Conservation (phyloP, 1,139 yeast genomes). For the Kluyveromyces sp. region DNA sequence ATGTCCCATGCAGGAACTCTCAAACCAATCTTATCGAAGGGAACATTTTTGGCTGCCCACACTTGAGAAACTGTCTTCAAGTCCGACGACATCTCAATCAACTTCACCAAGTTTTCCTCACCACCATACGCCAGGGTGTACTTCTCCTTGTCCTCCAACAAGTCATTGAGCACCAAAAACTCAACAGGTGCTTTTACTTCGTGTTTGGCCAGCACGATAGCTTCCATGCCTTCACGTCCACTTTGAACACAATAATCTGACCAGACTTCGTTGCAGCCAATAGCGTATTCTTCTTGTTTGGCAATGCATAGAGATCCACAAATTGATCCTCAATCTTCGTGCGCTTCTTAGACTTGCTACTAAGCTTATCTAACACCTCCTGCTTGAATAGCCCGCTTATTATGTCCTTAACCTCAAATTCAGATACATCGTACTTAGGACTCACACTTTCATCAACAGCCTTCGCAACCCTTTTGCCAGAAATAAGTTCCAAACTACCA, state of each 20-base stretch:
- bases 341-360: slow-evolving; percentile 22
- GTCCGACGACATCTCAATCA: slow-evolving; percentile 36
- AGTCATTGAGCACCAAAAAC: slow-evolving; percentile 42
- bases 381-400: slow-evolving; percentile 18
- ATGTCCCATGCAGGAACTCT: slow-evolving; percentile 58
- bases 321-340: slow-evolving; percentile 23
- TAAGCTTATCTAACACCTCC: slow-evolving; percentile 16
- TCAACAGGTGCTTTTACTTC: slow-evolving; percentile 35
- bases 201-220: slow-evolving; percentile 12
- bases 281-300: slow-evolving; percentile 15
- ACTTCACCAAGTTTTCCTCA: slow-evolving; percentile 56
- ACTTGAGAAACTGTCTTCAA: slow-evolving; percentile 28
- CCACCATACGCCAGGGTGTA: slow-evolving; percentile 62
- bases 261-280: slow-evolving; percentile 43
- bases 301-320: slow-evolving; percentile 18
- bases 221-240: slow-evolving; percentile 12
- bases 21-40: slow-evolving; percentile 56
- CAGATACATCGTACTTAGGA: slow-evolving; percentile 14
- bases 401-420: slow-evolving; percentile 11
- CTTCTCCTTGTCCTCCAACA: slow-evolving; percentile 34
- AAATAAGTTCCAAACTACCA: slow-evolving; percentile 26
- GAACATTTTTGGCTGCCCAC: slow-evolving; percentile 58
- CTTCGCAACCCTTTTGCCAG: slow-evolving; percentile 1
- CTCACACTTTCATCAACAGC: slow-evolving; percentile 4
- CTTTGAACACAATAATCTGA: slow-evolving; percentile 37